Conservation (phyloP, 768 basidiomycete genomes). For the Saitozyma podzolica region DNA sequence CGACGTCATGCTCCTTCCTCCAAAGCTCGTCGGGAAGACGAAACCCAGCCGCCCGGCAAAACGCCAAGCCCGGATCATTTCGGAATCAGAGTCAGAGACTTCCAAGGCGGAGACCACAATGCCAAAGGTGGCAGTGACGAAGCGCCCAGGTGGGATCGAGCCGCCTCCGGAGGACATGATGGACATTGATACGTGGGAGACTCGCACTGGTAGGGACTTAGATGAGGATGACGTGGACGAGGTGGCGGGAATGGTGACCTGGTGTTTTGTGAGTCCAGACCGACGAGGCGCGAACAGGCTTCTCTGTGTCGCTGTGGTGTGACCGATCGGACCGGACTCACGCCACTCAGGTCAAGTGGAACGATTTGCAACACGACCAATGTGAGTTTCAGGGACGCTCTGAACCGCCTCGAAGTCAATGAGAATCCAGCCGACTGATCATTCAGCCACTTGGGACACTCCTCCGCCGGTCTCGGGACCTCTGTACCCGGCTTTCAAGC, state of each 20-base stretch:
- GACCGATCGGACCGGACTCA: conserved; percentile 1
- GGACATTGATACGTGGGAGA: conserved; percentile 66
- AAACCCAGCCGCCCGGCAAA: neutral
- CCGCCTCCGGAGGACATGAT: conserved; percentile 62
- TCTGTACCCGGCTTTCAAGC: conserved; percentile 65
- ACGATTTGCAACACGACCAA: conserved; percentile 88
- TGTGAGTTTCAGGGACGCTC: conserved; percentile 58
- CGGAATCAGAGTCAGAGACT: conserved; percentile 41
- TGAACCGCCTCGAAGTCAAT: neutral
- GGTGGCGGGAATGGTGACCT: conserved; percentile 58
- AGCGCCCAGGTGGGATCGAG: conserved; percentile 60
- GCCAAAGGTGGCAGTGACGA: conserved; percentile 11
- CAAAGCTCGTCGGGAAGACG: conserved; percentile 49
- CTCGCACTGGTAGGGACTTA: conserved; percentile 55
- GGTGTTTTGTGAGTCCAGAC: conserved; percentile 58
- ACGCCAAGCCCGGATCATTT: conserved; percentile 25
- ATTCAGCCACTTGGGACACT: conserved; percentile 85
- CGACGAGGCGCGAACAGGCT: neutral
- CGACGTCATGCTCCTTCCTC: conserved; percentile 70
- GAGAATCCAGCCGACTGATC: conserved; percentile 2
- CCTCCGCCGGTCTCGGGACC: conserved; percentile 66
- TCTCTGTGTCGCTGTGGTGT: no score
- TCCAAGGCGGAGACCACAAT: conserved; percentile 2
- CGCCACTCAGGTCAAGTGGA: conserved; percentile 73
- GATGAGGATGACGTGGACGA: conserved; percentile 59